phyloP scores from a whole-genome alignment of 1,284 basidiomycete genomes.

The Fistulinella staudtii region DNA sequence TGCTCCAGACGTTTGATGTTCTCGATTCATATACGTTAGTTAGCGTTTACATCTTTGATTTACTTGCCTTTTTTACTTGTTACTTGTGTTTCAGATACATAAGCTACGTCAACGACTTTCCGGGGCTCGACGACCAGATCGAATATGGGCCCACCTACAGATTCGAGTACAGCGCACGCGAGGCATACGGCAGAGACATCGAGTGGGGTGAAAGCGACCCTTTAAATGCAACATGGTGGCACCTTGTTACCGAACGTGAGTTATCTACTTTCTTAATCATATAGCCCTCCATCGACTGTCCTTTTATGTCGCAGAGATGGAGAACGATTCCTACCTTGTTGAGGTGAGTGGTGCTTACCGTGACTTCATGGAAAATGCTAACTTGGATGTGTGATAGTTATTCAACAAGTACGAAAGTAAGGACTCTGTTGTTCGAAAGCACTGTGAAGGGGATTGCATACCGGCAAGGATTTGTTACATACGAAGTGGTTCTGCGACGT shows the following conservation, averaged over 20 bases:
- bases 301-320: slow-evolving; percentile 30
- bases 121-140: slow-evolving; percentile 28
- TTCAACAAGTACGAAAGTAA: slow-evolving; percentile 41
- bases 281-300: neutral
- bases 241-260: slow-evolving; percentile 38
- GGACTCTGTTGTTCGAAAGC: slow-evolving; percentile 24
- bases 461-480: slow-evolving; percentile 43
- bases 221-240: slow-evolving; percentile 48
- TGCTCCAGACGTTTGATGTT: neutral
- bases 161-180: slow-evolving; percentile 41
- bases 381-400: slow-evolving; percentile 10
- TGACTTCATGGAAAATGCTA: neutral
- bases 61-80: neutral
- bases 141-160: slow-evolving; percentile 37
- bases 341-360: neutral
- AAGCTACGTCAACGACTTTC: slow-evolving; percentile 32
- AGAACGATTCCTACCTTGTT: slow-evolving; percentile 20
- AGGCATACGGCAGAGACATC: slow-evolving; percentile 38
- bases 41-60: neutral
- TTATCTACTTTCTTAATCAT: neutral
- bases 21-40: neutral
- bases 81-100: slow-evolving; percentile 25
- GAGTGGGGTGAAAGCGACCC: slow-evolving; percentile 40
- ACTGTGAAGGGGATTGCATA: slow-evolving; percentile 36
- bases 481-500: slow-evolving; percentile 33